These are phyloP conservation scores for Russula sp. DNA, from an alignment of 768 basidiomycete species.

Conservation along the genomic window DNA sequence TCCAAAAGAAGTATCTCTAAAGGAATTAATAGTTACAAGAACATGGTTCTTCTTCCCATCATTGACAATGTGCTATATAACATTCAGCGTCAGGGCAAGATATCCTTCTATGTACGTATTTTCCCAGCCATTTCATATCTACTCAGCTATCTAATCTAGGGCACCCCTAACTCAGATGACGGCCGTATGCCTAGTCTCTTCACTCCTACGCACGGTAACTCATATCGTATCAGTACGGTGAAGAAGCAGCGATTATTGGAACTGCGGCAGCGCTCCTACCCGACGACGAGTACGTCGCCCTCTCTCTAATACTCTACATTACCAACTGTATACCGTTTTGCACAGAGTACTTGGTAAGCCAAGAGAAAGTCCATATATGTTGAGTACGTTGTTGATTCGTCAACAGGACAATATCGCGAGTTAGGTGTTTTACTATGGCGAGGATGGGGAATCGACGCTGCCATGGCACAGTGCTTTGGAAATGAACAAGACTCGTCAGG, in stretches of 20 bases:
- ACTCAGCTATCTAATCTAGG: neutral
- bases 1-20: neutral
- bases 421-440: slow-evolving; percentile 89
- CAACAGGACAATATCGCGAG: slow-evolving; percentile 83
- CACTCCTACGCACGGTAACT: neutral
- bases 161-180: slow-evolving; percentile 55
- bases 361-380: neutral
- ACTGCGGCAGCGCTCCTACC: slow-evolving; percentile 78
- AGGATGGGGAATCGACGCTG: slow-evolving; percentile 67
- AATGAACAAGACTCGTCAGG: slow-evolving; percentile 73
- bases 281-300: slow-evolving; percentile 71
- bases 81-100: slow-evolving; percentile 90
- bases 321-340: neutral
- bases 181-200: slow-evolving; percentile 46
- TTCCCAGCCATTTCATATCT: neutral
- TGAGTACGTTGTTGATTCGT: slow-evolving; percentile 6
- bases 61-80: slow-evolving; percentile 88
- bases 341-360: slow-evolving; percentile 64
- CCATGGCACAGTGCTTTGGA: slow-evolving; percentile 92
- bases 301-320: neutral
- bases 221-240: slow-evolving; percentile 55
- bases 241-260: slow-evolving; percentile 87
- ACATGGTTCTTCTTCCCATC: slow-evolving; percentile 75
- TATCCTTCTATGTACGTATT: slow-evolving; percentile 74
- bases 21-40: slow-evolving; percentile 49